phyloP scores from a whole-genome alignment of 192 early-diverging fungal species.

The Chytriomyces sp. region DNA sequence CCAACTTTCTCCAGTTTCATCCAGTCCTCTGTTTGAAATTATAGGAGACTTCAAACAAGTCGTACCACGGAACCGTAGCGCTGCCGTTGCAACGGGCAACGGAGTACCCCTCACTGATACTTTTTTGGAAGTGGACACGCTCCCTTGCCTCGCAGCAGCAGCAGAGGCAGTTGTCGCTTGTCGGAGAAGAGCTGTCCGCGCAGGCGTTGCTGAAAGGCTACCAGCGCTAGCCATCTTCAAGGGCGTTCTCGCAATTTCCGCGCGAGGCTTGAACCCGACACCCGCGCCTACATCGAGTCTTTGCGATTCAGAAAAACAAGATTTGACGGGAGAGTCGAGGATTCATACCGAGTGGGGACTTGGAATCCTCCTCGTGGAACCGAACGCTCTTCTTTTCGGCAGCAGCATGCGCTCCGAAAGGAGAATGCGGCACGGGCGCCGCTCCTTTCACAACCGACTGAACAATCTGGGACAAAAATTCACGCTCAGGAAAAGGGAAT shows the following conservation, averaged over 20 bases:
- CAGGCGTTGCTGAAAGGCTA: too few relatives aligned
- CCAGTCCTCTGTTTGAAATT: too few relatives aligned
- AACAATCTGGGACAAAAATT: neutral
- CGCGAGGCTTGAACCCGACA: conserved; percentile 15
- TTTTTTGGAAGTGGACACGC: too few relatives aligned
- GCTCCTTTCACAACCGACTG: conserved; percentile 1
- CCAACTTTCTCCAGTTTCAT: too few relatives aligned
- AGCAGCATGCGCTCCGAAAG: neutral
- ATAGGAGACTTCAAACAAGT: too few relatives aligned
- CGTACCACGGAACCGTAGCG: too few relatives aligned
- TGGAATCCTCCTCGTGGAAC: neutral
- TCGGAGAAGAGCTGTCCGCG: too few relatives aligned
- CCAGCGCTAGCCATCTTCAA: too few relatives aligned
- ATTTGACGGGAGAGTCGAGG: neutral
- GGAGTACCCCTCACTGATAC: too few relatives aligned
- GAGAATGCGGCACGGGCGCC: neutral
- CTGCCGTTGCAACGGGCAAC: too few relatives aligned
- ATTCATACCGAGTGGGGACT: neutral
- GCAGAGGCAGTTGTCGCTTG: too few relatives aligned
- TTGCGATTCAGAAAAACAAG: neutral
- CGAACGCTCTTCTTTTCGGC: conserved; percentile 7
- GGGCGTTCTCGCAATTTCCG: conserved; percentile 21
- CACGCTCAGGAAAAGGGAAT: neutral
- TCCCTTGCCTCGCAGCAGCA: too few relatives aligned
- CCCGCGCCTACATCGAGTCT: neutral